Conservation (phyloP, 1,284 basidiomycete genomes). For the Cryptococcus maquisensis region DNA sequence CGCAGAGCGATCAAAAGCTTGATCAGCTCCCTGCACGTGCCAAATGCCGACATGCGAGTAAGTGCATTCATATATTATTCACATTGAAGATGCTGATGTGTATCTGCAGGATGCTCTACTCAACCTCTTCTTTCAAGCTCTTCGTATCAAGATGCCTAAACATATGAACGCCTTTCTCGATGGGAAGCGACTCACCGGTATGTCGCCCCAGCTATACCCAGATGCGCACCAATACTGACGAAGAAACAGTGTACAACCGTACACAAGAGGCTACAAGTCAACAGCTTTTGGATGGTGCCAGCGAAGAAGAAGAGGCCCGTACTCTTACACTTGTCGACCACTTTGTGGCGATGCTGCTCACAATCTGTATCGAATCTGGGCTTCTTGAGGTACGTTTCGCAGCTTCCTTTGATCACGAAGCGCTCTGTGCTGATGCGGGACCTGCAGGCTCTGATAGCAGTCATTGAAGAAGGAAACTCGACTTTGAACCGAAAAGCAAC, state of each 20-base stretch:
- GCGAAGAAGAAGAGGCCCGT: constrained; percentile 53
- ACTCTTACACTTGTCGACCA: constrained; percentile 84
- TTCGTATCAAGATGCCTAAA: constrained; percentile 81
- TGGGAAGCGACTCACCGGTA: constrained; percentile 78
- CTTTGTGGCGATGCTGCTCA: constrained; percentile 82
- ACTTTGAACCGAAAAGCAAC: constrained; percentile 80
- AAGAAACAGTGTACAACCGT: constrained; percentile 36
- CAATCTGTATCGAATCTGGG: constrained; percentile 82
- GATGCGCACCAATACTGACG: neutral
- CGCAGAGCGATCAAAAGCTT: constrained; percentile 79
- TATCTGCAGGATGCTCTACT: constrained; percentile 74
- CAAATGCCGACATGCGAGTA: constrained; percentile 78
- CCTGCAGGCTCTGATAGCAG: constrained; percentile 69
- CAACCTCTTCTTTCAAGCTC: constrained; percentile 89
- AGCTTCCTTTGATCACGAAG: neutral
- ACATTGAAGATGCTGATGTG: neutral
- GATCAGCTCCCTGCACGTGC: constrained; percentile 80
- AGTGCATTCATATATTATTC: constrained; percentile 21
- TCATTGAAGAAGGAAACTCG: constrained; percentile 67
- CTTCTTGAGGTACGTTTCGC: constrained; percentile 66
- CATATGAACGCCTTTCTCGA: constrained; percentile 89
- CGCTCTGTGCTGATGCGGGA: neutral
- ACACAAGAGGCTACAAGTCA: constrained; percentile 36
- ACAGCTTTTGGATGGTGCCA: constrained; percentile 25
- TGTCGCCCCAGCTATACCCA: constrained; percentile 27